Evolutionary conservation across 2,329 filamentous ascomycete species (phyloP).

Genomic region (Massarina eburnea): DNA sequence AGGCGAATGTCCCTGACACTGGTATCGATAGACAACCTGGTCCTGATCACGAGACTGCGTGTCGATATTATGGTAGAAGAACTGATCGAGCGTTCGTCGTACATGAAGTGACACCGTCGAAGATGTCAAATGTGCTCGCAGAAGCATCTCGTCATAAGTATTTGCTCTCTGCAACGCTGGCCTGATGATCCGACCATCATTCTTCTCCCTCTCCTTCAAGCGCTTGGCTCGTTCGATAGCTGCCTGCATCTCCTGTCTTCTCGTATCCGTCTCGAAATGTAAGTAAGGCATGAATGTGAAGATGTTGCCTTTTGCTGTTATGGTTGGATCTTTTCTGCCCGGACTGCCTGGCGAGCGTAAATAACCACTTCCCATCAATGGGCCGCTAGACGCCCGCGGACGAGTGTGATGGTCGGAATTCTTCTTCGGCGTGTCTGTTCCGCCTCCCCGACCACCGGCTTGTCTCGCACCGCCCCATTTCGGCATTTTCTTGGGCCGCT

Average conservation of each 20-base stretch:
- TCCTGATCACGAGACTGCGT: constrained; percentile 62
- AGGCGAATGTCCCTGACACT: constrained; percentile 37
- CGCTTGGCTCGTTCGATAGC: constrained; percentile 48
- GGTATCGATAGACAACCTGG: constrained; percentile 66
- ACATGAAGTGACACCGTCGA: constrained; percentile 57
- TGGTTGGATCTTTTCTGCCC: constrained; percentile 35
- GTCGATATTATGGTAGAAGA: constrained; percentile 66
- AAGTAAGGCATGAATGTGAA: constrained; percentile 64
- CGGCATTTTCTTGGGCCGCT: constrained; percentile 32
- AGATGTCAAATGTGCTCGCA: constrained; percentile 51
- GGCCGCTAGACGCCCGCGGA: constrained; percentile 22
- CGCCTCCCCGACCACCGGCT: constrained; percentile 25
- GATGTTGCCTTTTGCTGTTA: constrained; percentile 39
- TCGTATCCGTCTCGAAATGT: constrained; percentile 63
- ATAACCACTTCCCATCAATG: constrained; percentile 27
- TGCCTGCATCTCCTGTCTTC: constrained; percentile 58
- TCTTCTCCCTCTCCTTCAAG: constrained; percentile 21
- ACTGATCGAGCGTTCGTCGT: constrained; percentile 65
- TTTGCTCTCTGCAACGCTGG: constrained; percentile 21
- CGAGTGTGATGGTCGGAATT: constrained; percentile 23
- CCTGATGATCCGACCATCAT: constrained; percentile 18
- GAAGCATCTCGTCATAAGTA: constrained; percentile 50
- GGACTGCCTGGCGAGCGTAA: constrained; percentile 40
- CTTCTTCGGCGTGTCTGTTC: constrained; percentile 33
- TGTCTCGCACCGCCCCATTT: constrained; percentile 30